phyloP scores from a whole-genome alignment of 352 stramenopile species.

The Phytopythium vexans region DNA sequence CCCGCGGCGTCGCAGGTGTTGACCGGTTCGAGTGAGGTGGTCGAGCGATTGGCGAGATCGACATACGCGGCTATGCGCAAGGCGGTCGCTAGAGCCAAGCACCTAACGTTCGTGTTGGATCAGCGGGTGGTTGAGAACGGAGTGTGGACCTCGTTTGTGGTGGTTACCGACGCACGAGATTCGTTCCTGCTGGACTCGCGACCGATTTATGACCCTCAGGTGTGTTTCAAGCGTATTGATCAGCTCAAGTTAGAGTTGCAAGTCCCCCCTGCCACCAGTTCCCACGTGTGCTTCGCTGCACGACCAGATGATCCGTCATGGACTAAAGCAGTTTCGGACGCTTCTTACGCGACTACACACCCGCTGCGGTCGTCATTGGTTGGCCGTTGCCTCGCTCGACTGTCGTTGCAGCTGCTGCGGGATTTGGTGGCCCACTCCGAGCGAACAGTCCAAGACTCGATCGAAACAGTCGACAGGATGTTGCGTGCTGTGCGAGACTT shows the following conservation, averaged over 20 bases:
- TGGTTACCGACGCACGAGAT: slow-evolving; percentile 17
- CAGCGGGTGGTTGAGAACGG: not conserved
- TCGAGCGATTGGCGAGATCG: too few species aligned
- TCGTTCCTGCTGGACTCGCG: slow-evolving; percentile 17
- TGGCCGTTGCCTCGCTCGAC: slow-evolving; percentile 28
- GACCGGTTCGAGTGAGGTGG: too few species aligned
- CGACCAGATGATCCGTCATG: too few species aligned
- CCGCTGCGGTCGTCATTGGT: slow-evolving; percentile 7
- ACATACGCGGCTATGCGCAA: too few species aligned
- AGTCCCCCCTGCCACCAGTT: too few species aligned
- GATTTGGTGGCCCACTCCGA: not conserved
- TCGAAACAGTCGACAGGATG: not conserved
- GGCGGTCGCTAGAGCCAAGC: slow-evolving; percentile 8
- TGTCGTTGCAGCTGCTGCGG: slow-evolving; percentile 20
- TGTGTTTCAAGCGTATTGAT: not conserved
- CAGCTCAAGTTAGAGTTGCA: not conserved
- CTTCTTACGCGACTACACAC: not conserved
- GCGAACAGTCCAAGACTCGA: too few species aligned
- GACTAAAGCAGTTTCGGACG: not conserved
- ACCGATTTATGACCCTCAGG: not conserved
- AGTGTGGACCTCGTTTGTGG: slow-evolving; percentile 4
- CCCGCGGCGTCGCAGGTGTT: too few species aligned
- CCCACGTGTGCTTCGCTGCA: too few species aligned
- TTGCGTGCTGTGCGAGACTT: not conserved
- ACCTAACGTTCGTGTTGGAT: slow-evolving; percentile 1